Evolutionary conservation across 108 stramenopile species (phyloP), one percentile per base, ranked within the genome.

Genomic region (Cyclotella cryptica): DNA sequence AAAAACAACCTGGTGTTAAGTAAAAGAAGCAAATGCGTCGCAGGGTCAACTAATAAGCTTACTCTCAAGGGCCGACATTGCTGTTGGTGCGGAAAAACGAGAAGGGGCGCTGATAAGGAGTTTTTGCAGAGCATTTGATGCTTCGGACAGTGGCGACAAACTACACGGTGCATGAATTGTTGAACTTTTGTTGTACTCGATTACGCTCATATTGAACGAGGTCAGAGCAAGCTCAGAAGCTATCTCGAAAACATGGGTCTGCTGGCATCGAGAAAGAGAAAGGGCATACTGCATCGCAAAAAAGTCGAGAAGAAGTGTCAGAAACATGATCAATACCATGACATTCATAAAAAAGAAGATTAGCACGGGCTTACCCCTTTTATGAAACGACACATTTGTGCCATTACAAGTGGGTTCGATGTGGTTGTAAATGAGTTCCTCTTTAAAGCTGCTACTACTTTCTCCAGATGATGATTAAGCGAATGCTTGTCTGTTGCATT

Each of bases 31-130:
- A 1, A 22, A 0, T 18, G 5, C 9, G 18, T n/a, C 29, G 45
- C 18, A n/a, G 41, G 18, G 30, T n/a, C 60, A 49, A 41, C 15
- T 30, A 39, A 54, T 22, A 35, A 13, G 75, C 88, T 76, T 81
- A 87, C 88, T 78, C 66, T 88, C 88, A 12, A 91, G 64, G 29
- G 80, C 85, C 9, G 87, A 55, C 62, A 87, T 74, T 29, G 88
- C 85, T 44, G 75, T 57, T 22, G 81, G 77, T 2, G 72, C 74
- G 7, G 84, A 52, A 74, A 87, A 91, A 42, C 84, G 71, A 19
- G 66, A 10, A 8, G 90, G 86, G 10, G 78, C 55, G 14, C 75
- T 70, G 64, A 63, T 62, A 29, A 91, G 66, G 5, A 91, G 49
- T 15, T 74, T 46, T 55, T 83, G 53, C 13, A 91, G 49, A 12